Evolutionary conservation across 2,329 filamentous ascomycete species (phyloP), one percentile per base, ranked within the genome.

Genomic region (Diaporthe nobilis): DNA sequence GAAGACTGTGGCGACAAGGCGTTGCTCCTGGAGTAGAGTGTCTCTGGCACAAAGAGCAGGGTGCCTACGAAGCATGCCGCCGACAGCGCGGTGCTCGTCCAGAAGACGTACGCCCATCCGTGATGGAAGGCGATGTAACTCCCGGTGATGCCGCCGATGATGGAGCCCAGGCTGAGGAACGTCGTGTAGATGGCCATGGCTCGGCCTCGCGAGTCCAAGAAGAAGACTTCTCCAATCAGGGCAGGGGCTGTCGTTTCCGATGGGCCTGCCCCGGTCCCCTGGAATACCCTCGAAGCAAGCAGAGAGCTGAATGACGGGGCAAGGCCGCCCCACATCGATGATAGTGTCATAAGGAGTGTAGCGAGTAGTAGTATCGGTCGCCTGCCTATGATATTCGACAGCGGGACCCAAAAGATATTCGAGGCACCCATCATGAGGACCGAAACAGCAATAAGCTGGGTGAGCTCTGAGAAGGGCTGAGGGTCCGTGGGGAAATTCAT

Each of bases 151-250:
- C 84, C 84, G 2, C 84, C 84, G 1, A 82, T 51, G 0, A 83
- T 77, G 0, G 84, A 81, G 0, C 84, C 83, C 13, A 77, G 76
- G 1, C 79, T 78, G 0, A 85, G 79, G 37, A 81, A 82, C 0
- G 82, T 77, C 0, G 82, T 85, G 70, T 84, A 85, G 1, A 85
- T 68, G 0, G 82, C 83, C 84, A 85, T 85, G 17, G 83, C 83
- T 15, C 80, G 65, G 3, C 83, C 83, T 0, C 84, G 80, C 25
- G 85, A 79, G 25, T 84, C 81, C 0, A 85, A 76, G 8, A 84
- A 84, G 25, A 82, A 85, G 31, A 85, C 77, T 15, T 85, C 84
- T 2, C 84, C 84, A 4, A 85, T 77, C 0, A 84, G 51, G 0
- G 81, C 82, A 0, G 84, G 83, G 0, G 80, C 79, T 6, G 85